phyloP scores from a whole-genome alignment of 345 rosid genomes.

The Cardamine resedifolia region DNA sequence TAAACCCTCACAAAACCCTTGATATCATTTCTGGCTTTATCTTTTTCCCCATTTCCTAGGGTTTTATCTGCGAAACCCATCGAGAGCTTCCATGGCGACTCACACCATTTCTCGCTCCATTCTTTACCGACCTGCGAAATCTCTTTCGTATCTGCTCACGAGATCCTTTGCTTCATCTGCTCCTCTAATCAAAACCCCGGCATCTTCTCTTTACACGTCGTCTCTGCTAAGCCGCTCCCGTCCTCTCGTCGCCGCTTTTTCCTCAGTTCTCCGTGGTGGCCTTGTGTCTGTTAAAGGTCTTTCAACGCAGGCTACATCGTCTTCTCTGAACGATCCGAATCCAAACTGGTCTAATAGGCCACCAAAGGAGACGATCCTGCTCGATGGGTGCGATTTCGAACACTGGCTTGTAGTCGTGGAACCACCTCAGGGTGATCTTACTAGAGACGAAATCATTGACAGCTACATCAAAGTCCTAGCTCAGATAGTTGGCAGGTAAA shows the following conservation, averaged over 20 bases:
- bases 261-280: conserved; percentile 33
- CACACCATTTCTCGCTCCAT: conserved; percentile 43
- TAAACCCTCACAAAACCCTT: conserved; percentile 36
- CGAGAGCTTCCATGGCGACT: conserved; percentile 48
- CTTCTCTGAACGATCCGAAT: conserved; percentile 67
- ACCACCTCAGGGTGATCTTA: conserved; percentile 57
- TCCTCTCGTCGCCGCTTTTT: conserved; percentile 15
- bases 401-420: conserved; percentile 96
- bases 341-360: conserved; percentile 96
- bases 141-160: conserved; percentile 31
- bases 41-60: conserved; percentile 15
- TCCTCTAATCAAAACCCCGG: conserved; percentile 22
- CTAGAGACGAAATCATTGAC: conserved; percentile 88
- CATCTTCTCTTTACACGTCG: conserved; percentile 26
- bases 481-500: conserved; percentile 70
- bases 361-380: conserved; percentile 85
- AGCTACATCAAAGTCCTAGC: conserved; percentile 73
- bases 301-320: conserved; percentile 51
- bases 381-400: conserved; percentile 91
- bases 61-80: conserved; percentile 28
- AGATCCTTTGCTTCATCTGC: conserved; percentile 34
- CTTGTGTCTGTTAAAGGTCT: conserved; percentile 38
- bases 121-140: conserved; percentile 41
- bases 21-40: conserved; percentile 2
- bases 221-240: conserved; percentile 32